These are phyloP conservation scores for Fusarium guadeloupense DNA, from an alignment of 2,329 filamentous ascomycete genomes.

Conservation along the genomic window DNA sequence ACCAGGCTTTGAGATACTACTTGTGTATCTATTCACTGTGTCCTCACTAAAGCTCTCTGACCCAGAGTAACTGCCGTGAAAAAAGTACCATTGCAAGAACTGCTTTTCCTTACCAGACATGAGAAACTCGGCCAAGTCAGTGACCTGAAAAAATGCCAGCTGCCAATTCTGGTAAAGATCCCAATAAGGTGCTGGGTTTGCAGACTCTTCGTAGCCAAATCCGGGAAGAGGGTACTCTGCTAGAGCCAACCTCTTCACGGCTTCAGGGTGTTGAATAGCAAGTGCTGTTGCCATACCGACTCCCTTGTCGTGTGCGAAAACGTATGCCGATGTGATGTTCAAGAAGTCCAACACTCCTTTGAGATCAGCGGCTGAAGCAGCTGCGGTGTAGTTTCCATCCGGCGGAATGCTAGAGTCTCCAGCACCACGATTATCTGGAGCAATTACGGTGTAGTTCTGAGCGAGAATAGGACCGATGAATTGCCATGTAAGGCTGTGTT, in stretches of 20 bases:
- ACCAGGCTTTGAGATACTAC: conserved; percentile 54
- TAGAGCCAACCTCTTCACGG: conserved; percentile 49
- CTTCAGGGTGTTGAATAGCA: conserved; percentile 48
- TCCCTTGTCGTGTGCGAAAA: conserved; percentile 58
- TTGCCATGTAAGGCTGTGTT: conserved; percentile 53
- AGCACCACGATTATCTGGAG: conserved; percentile 53
- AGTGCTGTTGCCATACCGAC: conserved; percentile 53
- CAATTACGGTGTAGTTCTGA: conserved; percentile 55
- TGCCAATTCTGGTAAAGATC: conserved; percentile 55
- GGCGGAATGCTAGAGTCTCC: conserved; percentile 53
- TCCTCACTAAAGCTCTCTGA: conserved; percentile 50
- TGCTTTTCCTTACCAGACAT: conserved; percentile 54
- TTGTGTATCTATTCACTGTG: conserved; percentile 51
- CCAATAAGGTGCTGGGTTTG: conserved; percentile 47
- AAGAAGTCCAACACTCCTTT: conserved; percentile 54
- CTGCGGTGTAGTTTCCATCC: conserved; percentile 52
- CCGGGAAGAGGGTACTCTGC: conserved; percentile 55
- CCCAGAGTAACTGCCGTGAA: conserved; percentile 54
- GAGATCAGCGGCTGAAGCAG: conserved; percentile 51
- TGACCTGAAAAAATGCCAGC: conserved; percentile 56
- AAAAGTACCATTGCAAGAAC: conserved; percentile 59
- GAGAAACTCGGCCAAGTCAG: conserved; percentile 58
- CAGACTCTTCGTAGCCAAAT: conserved; percentile 50
- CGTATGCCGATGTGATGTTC: conserved; percentile 52
- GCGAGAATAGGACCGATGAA: conserved; percentile 53